Conservation (phyloP, 495 filamentous ascomycete genomes). For the Hypoxylon intermedium region DNA sequence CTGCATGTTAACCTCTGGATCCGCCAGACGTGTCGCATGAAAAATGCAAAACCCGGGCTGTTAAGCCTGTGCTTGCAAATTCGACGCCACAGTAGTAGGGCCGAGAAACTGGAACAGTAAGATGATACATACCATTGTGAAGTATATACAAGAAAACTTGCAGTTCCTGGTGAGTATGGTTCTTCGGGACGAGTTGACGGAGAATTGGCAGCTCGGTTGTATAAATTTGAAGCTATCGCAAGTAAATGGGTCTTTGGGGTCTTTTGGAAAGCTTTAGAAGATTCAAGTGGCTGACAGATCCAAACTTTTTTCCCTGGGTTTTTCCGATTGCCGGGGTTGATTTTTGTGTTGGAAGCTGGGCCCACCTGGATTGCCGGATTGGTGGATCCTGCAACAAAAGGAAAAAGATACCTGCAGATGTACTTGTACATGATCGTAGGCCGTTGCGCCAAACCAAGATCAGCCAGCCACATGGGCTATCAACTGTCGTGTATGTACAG, state of each 20-base stretch:
- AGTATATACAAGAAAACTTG: constrained; percentile 16
- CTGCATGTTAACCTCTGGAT: constrained; percentile 1
- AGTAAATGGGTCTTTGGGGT: constrained; percentile 32
- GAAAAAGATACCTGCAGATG: too few species aligned
- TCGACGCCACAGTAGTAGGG: background rate
- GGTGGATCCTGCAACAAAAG: too few species aligned
- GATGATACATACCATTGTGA: constrained; percentile 47
- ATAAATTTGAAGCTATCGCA: constrained; percentile 44
- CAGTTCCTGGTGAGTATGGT: constrained; percentile 12
- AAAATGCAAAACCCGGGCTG: background rate
- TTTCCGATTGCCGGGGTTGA: constrained; percentile 40
- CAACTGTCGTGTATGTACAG: too few species aligned
- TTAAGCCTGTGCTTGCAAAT: background rate
- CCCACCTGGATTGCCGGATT: constrained; percentile 11
- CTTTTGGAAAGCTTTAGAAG: constrained; percentile 46
- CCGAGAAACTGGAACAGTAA: too few species aligned
- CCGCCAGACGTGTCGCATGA: background rate
- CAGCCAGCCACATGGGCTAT: too few species aligned
- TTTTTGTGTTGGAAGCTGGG: background rate
- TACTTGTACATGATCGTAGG: too few species aligned
- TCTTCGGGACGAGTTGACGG: constrained; percentile 15
- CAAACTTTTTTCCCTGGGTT: constrained; percentile 41
- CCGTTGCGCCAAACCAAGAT: too few species aligned
- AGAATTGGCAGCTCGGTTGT: constrained; percentile 31
- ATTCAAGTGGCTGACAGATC: constrained; percentile 44